These are phyloP conservation scores for Vaccinium corymbosum DNA, from an alignment of 148 eudicot genomes.

Conservation along the genomic window DNA sequence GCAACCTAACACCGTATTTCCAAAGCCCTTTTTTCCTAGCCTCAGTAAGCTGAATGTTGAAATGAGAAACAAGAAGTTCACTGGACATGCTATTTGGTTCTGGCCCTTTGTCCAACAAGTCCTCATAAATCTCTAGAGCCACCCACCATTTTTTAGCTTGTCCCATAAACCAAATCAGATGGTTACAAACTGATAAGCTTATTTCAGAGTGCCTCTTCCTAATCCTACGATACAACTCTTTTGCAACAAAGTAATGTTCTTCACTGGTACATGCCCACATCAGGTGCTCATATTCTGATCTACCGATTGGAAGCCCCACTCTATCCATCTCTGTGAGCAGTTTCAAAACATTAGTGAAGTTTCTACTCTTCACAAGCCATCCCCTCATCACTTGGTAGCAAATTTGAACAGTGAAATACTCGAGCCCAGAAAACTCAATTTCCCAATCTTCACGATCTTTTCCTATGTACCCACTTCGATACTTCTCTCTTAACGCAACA, in stretches of 20 bases:
- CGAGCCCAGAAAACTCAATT: constrained; percentile 49
- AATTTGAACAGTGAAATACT: constrained; percentile 59
- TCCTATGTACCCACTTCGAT: constrained; percentile 45
- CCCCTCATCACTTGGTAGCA: constrained; percentile 84
- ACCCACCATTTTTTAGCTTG: constrained; percentile 98
- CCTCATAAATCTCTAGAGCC: constrained; percentile 86
- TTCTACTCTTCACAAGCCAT: constrained; percentile 70
- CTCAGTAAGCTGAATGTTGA: constrained; percentile 63
- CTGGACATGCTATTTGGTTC: constrained; percentile 77
- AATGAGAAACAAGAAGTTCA: constrained; percentile 75
- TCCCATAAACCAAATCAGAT: constrained; percentile 89
- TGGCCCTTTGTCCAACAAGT: constrained; percentile 83
- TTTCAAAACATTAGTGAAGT: constrained; percentile 54
- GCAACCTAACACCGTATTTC: constrained; percentile 79
- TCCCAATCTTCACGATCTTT: constrained; percentile 57
- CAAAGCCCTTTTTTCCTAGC: constrained; percentile 81
- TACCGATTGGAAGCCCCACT: constrained; percentile 49
- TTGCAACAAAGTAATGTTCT: constrained; percentile 69
- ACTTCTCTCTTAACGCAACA: constrained; percentile 43
- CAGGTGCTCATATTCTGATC: constrained; percentile 66
- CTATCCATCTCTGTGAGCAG: constrained; percentile 69
- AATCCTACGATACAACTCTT: constrained; percentile 70
- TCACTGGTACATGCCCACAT: constrained; percentile 88
- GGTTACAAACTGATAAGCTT: constrained; percentile 88
- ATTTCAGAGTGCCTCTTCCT: constrained; percentile 59